These are phyloP conservation scores for Ensete glaucum DNA, from an alignment of 176 grass and related monocot species.

Conservation along the genomic window DNA sequence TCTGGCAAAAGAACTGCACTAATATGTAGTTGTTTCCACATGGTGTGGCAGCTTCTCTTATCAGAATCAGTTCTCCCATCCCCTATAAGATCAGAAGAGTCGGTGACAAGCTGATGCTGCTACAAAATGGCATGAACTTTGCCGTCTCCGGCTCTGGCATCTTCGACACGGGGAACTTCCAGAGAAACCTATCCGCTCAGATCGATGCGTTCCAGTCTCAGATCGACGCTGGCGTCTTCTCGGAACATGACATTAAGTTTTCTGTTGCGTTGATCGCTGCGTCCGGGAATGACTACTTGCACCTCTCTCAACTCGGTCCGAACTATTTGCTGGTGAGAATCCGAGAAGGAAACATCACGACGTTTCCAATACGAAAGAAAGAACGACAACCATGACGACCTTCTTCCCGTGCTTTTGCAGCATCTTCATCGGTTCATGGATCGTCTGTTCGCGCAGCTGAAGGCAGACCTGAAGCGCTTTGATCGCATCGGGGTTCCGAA, in stretches of 20 bases:
- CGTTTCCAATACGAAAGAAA: background rate
- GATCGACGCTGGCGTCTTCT: background rate
- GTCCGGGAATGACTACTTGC: slow-evolving; percentile 69
- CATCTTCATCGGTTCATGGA: background rate
- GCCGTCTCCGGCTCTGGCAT: slow-evolving; percentile 51
- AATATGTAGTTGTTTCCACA: background rate
- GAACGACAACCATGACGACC: background rate
- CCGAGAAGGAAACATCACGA: background rate
- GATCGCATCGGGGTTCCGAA: slow-evolving; percentile 17
- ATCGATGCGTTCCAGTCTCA: slow-evolving; percentile 51
- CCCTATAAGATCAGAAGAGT: slow-evolving; percentile 4
- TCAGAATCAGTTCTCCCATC: background rate
- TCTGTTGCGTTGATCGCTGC: slow-evolving; percentile 37
- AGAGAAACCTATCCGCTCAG: slow-evolving; percentile 56
- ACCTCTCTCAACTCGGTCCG: slow-evolving; percentile 28
- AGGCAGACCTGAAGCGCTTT: slow-evolving; percentile 15
- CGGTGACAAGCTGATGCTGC: background rate
- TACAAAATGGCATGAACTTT: slow-evolving; percentile 53
- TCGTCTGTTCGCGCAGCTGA: background rate
- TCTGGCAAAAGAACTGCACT: background rate
- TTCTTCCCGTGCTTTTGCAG: background rate
- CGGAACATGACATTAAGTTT: background rate
- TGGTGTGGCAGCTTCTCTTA: background rate
- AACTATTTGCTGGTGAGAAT: background rate
- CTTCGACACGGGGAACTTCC: slow-evolving; percentile 57